Evolutionary conservation across 495 filamentous ascomycete species (phyloP).

Genomic region (Aspergillus asperescens): DNA sequence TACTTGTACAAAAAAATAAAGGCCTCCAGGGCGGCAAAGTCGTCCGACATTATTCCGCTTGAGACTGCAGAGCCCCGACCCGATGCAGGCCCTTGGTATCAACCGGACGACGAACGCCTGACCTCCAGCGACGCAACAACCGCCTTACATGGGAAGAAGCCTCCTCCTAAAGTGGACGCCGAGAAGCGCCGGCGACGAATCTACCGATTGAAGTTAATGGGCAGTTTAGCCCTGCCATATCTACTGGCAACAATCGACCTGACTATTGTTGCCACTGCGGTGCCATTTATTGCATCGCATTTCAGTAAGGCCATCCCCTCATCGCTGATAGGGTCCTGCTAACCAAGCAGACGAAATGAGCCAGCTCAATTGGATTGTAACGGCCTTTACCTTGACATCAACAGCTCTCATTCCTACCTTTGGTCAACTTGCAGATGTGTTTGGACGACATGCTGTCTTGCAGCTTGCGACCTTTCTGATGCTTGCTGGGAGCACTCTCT

Average conservation of each 20-base stretch:
- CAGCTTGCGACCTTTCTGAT: conserved; percentile 45
- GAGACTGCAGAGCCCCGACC: too few relatives aligned
- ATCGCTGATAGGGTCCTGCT: neutral
- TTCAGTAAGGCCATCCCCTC: conserved; percentile 39
- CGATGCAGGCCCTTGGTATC: neutral
- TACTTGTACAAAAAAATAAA: neutral
- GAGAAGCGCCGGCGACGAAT: conserved; percentile 13
- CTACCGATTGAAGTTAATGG: conserved; percentile 51
- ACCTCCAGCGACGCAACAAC: neutral
- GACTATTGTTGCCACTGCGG: conserved; percentile 55
- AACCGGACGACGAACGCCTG: neutral
- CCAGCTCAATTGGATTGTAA: conserved; percentile 60
- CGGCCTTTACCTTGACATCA: conserved; percentile 56
- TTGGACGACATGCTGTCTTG: conserved; percentile 47
- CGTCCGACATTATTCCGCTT: neutral
- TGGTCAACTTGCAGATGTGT: conserved; percentile 55
- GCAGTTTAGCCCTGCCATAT: conserved; percentile 49
- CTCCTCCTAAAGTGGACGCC: neutral
- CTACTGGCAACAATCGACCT: conserved; percentile 49
- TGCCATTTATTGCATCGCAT: conserved; percentile 54
- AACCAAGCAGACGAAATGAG: conserved; percentile 40
- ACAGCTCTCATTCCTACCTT: conserved; percentile 58
- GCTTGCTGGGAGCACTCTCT: conserved; percentile 47
- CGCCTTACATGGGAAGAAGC: neutral
- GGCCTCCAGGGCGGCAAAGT: neutral